Evolutionary conservation across 2,329 filamentous ascomycete genomes (phyloP), one percentile per base, ranked within the genome.

Genomic region (Penicillium sp.): DNA sequence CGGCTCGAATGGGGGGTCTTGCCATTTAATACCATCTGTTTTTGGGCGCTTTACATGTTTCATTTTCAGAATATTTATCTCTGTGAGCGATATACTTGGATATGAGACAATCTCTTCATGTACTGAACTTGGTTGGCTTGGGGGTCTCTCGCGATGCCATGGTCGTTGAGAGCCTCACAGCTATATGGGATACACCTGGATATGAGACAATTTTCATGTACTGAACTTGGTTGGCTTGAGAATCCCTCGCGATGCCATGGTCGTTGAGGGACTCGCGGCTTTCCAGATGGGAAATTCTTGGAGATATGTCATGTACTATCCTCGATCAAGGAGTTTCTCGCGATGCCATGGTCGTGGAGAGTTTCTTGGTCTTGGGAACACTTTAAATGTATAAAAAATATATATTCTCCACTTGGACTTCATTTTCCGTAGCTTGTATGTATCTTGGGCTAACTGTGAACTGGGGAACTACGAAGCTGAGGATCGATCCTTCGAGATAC

Each of bases 1-100:
- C 38, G 50, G 57, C 62, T 53, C 59, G 47, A 65, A 65, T 65
- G 63, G 52, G 58, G 49, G 62, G 61, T 60, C n/a, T n/a, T 23
- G 32, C n/a, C 21, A 45, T 34, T 40, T 40, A 5, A 32, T 29
- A 38, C 3, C 13, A 51, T 53, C 2, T 42, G 34, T 21, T 25
- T 27, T 29, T 35, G n/a, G 23, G 37, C 21, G 23, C 34, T 13
- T 18, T n/a, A 25, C 34, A 34, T 54, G 9, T 40, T 9, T 23
- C 27, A 47, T 35, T 8, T 50, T 37, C 34, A 9, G 37, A 40
- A 6, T 13, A 13, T 46, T 18, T 44, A 15, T 32, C 23, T 16
- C 4, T 21, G 12, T 8, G 18, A 34, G n/a, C 15, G 27, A 46
- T 23, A 46, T 18, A 35, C n/a, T 41, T 52, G 18, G 12, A 31